Percentiles rank a stretch among this genome's conserved stretches.
Conservation (phyloP, 108 stramenopile species). For the Nitzschia sp. region DNA sequence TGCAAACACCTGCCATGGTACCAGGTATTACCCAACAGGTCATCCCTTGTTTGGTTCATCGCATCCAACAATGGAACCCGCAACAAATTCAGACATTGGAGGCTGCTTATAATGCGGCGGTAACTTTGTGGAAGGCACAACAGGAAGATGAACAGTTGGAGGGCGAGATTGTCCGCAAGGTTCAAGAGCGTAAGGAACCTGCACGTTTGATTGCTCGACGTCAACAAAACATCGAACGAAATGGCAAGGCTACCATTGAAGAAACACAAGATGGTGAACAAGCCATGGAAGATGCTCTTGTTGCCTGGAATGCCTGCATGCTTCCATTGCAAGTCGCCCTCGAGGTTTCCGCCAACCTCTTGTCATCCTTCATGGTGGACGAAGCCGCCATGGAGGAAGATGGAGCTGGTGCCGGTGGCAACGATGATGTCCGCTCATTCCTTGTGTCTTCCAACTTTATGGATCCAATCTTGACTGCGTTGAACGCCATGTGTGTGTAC, state of each 20-base stretch:
- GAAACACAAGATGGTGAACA: conserved; percentile 42
- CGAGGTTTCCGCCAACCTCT: conserved; percentile 65
- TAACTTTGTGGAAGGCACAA: conserved; percentile 29
- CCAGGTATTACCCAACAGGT: conserved; percentile 18
- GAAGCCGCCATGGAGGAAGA: conserved; percentile 22
- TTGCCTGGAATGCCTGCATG: conserved; percentile 42
- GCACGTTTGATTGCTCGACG: conserved; percentile 65
- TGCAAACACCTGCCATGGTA: conserved; percentile 25
- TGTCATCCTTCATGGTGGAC: conserved; percentile 17
- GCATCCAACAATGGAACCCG: neutral
- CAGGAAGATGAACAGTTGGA: conserved; percentile 64
- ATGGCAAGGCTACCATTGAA: conserved; percentile 11
- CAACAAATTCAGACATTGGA: conserved; percentile 16
- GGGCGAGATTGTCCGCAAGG: conserved; percentile 47
- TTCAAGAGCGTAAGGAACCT: conserved; percentile 65
- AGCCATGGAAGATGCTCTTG: conserved; percentile 43
- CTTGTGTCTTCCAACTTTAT: conserved; percentile 3
- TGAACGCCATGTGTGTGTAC: conserved; percentile 17
- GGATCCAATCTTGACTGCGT: neutral
- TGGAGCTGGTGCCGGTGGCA: neutral
- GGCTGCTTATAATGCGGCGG: conserved; percentile 2
- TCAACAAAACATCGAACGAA: conserved; percentile 47
- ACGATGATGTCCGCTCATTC: neutral
- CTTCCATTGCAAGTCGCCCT: conserved; percentile 55
- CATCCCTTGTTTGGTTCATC: conserved; percentile 3